These are phyloP conservation scores for Phytophthora meadii DNA, from an alignment of 352 stramenopile genomes.

Conservation along the genomic window DNA sequence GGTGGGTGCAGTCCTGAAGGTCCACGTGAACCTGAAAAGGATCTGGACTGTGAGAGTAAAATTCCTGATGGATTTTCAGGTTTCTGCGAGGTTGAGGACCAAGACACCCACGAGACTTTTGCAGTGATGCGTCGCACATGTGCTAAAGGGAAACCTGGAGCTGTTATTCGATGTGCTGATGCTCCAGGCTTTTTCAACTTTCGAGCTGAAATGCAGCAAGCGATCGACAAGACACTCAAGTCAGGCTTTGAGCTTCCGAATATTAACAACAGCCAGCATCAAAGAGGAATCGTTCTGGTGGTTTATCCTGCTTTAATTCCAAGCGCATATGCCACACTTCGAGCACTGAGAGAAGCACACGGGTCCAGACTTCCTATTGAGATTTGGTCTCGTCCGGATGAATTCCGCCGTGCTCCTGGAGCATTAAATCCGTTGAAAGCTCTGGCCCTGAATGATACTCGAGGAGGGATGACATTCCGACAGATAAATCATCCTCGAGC, in stretches of 20 bases:
- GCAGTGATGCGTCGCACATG: not conserved
- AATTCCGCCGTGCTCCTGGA: slow-evolving; percentile 17
- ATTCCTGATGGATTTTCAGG: not conserved
- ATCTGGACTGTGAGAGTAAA: slow-evolving; percentile 44
- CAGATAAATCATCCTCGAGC: slow-evolving; percentile 31
- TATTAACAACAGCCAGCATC: not conserved
- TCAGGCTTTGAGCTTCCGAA: not conserved
- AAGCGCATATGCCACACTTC: slow-evolving; percentile 40
- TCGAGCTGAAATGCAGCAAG: not conserved
- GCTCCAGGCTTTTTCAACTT: not conserved
- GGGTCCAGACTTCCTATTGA: slow-evolving; percentile 60
- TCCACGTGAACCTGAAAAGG: slow-evolving; percentile 40
- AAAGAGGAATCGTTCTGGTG: slow-evolving; percentile 57
- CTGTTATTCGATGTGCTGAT: not conserved
- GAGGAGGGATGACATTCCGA: slow-evolving; percentile 44
- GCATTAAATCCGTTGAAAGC: slow-evolving; percentile 15
- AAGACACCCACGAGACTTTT: not conserved
- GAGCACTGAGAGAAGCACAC: slow-evolving; percentile 16
- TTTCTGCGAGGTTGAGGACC: not conserved
- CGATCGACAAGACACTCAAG: not conserved
- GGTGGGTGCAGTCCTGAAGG: slow-evolving; percentile 46
- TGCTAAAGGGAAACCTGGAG: not conserved
- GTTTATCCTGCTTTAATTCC: slow-evolving; percentile 67
- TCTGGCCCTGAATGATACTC: slow-evolving; percentile 22
- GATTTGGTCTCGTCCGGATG: slow-evolving; percentile 56